Base-by-base conservation (phyloP, 2,329 filamentous ascomycete genomes). In the Claviceps cyperi region DNA sequence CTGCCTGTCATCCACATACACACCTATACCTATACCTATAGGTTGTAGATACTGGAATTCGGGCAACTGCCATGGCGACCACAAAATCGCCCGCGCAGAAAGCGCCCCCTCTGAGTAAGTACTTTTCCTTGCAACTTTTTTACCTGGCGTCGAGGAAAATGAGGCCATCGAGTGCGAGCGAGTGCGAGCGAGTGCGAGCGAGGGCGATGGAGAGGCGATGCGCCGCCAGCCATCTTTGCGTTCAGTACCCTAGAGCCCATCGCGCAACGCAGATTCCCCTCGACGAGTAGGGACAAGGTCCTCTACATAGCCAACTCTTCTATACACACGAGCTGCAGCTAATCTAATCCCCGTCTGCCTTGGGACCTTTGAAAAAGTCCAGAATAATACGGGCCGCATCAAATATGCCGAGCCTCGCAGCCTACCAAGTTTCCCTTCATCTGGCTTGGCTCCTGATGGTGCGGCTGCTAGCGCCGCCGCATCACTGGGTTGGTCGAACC, bases 381-480 rank as follows among this genome's bases (percentile, higher is more conserved):
- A 51, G 19, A 53, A 51, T 11, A 51, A 58, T 22, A 62, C 67
- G 38, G 72, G 71, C 44, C 69, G 68, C 49, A 69, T 89, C 52
- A 84, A 81, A 64, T 85, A 88, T 70, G 85, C 85, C 52, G 76
- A 78, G 59, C 78, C 84, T 43, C 73, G 80, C 60, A 81, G 86
- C 57, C 75, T 92, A 21, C 86, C 86, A 38, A 85, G 83, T 59
- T 91, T 76, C 59, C 85, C 86, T 13, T 81, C 83, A 9, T 64
- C 73, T 51, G 83, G 85, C 38, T 72, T 87, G 51, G 68, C 64
- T 49, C 58, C 71, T 43, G 70, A 75, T 57, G 70, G 68, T 57
- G 71, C 74, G 48, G 86, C 86, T 51, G 86, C 86, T 53, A 78
- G 83, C 55, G 80, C 84, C 50, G 88, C 87, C 49, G 86, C 86